Evolutionary conservation across 176 grass and related monocot genomes (phyloP).

Genomic region (Zoysia japonica): DNA sequence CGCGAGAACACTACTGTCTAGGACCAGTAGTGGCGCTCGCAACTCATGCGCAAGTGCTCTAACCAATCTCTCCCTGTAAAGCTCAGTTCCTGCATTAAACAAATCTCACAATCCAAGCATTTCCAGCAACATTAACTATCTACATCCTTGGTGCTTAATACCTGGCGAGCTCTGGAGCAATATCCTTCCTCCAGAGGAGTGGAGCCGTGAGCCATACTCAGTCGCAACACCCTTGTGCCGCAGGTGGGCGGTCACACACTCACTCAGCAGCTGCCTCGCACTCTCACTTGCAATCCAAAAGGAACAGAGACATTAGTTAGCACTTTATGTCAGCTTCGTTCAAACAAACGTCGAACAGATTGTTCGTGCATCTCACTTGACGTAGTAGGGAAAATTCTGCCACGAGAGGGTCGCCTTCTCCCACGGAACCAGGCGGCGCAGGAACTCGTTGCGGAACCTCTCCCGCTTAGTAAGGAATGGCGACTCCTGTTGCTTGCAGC

Average conservation of each 20-base stretch:
- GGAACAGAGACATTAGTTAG: not conserved
- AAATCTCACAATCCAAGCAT: not conserved
- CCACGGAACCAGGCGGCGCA: conserved; percentile 74
- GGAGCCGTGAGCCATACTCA: conserved; percentile 65
- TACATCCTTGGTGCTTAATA: conserved; percentile 29
- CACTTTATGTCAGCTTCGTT: conserved; percentile 14
- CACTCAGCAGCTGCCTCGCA: conserved; percentile 55
- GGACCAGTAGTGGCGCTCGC: conserved; percentile 61
- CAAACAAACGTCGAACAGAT: conserved; percentile 15
- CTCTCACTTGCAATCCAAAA: conserved; percentile 51
- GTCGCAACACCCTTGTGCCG: conserved; percentile 53
- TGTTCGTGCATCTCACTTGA: conserved; percentile 56
- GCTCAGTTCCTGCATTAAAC: conserved; percentile 74
- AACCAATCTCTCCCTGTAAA: conserved; percentile 79
- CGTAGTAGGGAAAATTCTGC: conserved; percentile 76
- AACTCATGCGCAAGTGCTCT: conserved; percentile 82
- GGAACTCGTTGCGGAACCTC: conserved; percentile 76
- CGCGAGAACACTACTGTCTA: conserved; percentile 89
- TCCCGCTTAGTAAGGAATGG: conserved; percentile 75
- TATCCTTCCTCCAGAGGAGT: conserved; percentile 70
- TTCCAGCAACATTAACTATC: not conserved
- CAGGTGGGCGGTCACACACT: conserved; percentile 80
- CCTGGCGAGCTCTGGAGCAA: conserved; percentile 76
- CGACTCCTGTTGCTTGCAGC: conserved; percentile 65
- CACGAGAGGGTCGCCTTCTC: conserved; percentile 78